Evolutionary conservation across 169 alveolate genomes (phyloP).

Genomic region (Amoebophrya sp.): DNA sequence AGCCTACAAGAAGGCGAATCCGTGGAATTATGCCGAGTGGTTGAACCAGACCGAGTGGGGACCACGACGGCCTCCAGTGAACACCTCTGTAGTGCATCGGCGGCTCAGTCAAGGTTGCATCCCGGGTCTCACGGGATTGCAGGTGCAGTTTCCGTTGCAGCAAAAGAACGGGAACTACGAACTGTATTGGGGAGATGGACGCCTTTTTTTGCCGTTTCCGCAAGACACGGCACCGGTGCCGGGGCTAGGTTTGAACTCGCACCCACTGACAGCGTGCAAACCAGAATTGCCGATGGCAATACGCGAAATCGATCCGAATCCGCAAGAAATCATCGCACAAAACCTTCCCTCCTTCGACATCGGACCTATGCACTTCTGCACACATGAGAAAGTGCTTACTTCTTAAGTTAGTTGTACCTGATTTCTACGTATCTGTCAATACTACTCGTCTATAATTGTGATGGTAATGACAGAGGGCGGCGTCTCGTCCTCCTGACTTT

Average conservation of each 20-base stretch:
- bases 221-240: not conserved
- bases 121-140: not conserved
- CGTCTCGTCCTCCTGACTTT: too few species aligned
- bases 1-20: not conserved
- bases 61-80: not conserved
- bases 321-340: not conserved
- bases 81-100: not conserved
- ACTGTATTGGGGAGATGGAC: not conserved
- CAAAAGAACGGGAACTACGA: not conserved
- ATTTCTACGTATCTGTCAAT: too few species aligned
- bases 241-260: not conserved
- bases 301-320: not conserved
- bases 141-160: not conserved
- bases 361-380: not conserved
- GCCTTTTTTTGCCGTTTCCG: not conserved
- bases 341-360: not conserved
- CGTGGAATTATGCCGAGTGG: not conserved
- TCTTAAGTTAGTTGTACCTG: too few species aligned
- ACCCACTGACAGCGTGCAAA: not conserved
- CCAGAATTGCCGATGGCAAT: not conserved
- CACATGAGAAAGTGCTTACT: not conserved
- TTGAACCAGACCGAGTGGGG: not conserved
- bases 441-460: too few species aligned
- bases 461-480: too few species aligned
- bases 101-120: not conserved